phyloP scores from a whole-genome alignment of 164 flowering plant species.

The Sextonia rubra region DNA sequence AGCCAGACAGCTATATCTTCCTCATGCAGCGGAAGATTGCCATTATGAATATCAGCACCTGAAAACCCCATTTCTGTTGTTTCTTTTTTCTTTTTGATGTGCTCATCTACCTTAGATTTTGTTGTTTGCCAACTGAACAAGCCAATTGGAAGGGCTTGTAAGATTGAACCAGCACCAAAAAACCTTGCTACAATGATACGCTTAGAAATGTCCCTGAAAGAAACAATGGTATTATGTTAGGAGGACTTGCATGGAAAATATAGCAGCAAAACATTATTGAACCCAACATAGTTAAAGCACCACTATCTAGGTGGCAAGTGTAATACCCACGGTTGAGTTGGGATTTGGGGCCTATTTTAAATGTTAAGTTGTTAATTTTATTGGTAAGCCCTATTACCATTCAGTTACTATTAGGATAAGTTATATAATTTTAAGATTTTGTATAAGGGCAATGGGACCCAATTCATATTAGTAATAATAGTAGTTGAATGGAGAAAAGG shows the following conservation, averaged over 20 bases:
- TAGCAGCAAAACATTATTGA: neutral
- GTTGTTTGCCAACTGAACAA: constrained; percentile 38
- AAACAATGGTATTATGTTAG: constrained; percentile 2
- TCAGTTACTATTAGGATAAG: no score
- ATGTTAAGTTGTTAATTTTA: no score
- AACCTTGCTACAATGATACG: constrained; percentile 55
- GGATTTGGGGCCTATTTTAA: no score
- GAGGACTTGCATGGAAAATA: neutral
- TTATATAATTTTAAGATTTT: no score
- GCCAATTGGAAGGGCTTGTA: constrained; percentile 51
- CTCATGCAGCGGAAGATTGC: constrained; percentile 23
- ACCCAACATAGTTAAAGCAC: no score
- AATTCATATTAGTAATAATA: no score
- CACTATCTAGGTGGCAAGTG: no score
- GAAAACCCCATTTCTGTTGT: constrained; percentile 39
- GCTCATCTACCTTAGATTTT: constrained; percentile 23
- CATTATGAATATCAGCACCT: constrained; percentile 13
- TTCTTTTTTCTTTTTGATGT: constrained; percentile 32
- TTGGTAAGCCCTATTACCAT: no score
- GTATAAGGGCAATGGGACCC: no score
- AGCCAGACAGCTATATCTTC: constrained; percentile 69
- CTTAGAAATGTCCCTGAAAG: constrained; percentile 67
- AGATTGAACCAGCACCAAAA: constrained; percentile 45
- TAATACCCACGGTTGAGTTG: no score
- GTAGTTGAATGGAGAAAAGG: no score